These are phyloP conservation scores for Coemansia sp. DNA, from an alignment of 192 early-diverging fungal species.

Conservation along the genomic window DNA sequence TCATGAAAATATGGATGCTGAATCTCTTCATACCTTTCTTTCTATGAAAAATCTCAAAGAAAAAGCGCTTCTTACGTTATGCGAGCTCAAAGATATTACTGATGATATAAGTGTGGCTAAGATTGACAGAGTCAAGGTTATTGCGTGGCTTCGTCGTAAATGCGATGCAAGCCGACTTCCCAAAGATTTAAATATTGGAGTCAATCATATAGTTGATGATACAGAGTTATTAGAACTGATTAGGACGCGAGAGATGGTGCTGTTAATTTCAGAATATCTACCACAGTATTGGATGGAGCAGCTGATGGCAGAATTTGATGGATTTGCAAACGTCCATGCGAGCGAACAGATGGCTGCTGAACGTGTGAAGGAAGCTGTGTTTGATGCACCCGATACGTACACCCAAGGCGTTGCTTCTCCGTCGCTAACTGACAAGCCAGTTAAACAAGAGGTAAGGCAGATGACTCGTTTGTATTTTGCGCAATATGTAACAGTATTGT, in stretches of 20 bases:
- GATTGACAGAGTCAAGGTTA: slow-evolving; percentile 17
- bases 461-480: neutral
- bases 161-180: slow-evolving; percentile 20
- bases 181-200: neutral
- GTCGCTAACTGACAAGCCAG: slow-evolving; percentile 1
- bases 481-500: neutral
- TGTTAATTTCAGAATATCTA: slow-evolving; percentile 44
- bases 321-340: slow-evolving; percentile 14
- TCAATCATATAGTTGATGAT: neutral
- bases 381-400: slow-evolving; percentile 39
- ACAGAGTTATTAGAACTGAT: slow-evolving; percentile 8
- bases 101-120: slow-evolving; percentile 19
- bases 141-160: slow-evolving; percentile 42
- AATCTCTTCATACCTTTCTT: slow-evolving; percentile 14
- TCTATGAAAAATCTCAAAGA: neutral
- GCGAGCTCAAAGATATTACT: slow-evolving; percentile 20
- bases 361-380: slow-evolving; percentile 12
- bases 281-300: slow-evolving; percentile 19
- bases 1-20: slow-evolving; percentile 20
- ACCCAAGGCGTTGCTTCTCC: slow-evolving; percentile 22
- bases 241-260: slow-evolving; percentile 32
- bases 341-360: slow-evolving; percentile 17
- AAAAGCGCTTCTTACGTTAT: slow-evolving; percentile 25
- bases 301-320: slow-evolving; percentile 28
- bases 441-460: slow-evolving; percentile 12